phyloP scores from a whole-genome alignment of 352 stramenopile genomes.

The Pythium sukuiense region DNA sequence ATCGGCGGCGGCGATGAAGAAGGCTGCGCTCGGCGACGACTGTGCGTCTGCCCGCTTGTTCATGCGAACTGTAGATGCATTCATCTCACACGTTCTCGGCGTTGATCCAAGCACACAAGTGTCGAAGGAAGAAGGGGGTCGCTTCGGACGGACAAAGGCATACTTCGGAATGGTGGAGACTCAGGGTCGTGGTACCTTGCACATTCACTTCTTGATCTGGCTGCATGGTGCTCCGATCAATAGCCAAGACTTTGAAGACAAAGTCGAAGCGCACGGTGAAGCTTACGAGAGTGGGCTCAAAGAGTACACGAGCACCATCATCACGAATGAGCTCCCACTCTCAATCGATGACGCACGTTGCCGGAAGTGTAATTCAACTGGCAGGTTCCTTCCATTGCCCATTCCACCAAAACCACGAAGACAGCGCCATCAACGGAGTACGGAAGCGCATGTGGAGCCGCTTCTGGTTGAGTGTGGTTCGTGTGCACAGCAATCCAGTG shows the following conservation, averaged over 20 bases:
- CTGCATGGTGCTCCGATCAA: conserved; percentile 13
- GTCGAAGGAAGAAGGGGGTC: neutral
- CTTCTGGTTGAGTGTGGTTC: conserved; percentile 7
- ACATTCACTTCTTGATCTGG: conserved; percentile 22
- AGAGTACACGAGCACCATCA: conserved; percentile 9
- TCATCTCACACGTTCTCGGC: conserved; percentile 9
- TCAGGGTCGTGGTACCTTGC: conserved; percentile 15
- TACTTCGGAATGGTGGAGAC: conserved; percentile 22
- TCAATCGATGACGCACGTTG: neutral
- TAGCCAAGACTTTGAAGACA: conserved; percentile 8
- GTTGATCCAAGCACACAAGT: conserved; percentile 3
- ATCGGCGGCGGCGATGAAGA: neutral
- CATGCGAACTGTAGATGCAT: conserved; percentile 9
- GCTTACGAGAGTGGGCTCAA: neutral
- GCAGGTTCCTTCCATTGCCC: neutral
- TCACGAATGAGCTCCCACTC: conserved; percentile 7
- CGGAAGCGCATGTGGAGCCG: neutral
- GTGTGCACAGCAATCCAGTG: neutral
- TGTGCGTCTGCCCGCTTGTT: conserved; percentile 13
- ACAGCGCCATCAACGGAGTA: neutral
- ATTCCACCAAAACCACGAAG: neutral
- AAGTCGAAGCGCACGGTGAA: neutral
- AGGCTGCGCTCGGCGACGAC: conserved; percentile 7
- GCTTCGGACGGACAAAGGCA: conserved; percentile 9
- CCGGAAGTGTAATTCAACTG: neutral